These are phyloP conservation scores for Hyphodiscus sp. DNA, from an alignment of 2,329 filamentous ascomycete genomes.

Conservation along the genomic window DNA sequence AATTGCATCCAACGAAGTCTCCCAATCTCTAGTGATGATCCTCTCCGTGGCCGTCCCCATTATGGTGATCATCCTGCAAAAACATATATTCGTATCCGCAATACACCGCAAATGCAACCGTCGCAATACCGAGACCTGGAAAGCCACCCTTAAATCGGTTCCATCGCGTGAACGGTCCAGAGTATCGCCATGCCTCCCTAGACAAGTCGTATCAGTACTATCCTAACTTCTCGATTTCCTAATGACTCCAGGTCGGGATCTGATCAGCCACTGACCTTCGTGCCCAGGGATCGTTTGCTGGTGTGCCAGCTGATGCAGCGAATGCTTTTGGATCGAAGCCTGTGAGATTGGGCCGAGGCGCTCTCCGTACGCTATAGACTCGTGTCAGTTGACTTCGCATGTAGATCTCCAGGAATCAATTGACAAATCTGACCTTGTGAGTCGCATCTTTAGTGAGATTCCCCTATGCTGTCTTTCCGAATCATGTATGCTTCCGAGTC, in stretches of 20 bases:
- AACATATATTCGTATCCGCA: slow-evolving; percentile 87
- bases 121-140: slow-evolving; percentile 87
- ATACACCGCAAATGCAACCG: slow-evolving; percentile 85
- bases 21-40: slow-evolving; percentile 46
- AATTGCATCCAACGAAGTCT: slow-evolving; percentile 13
- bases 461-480: slow-evolving; percentile 1
- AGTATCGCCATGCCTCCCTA: slow-evolving; percentile 95
- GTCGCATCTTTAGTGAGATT: slow-evolving; percentile 23
- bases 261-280: slow-evolving; percentile 43
- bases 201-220: slow-evolving; percentile 51
- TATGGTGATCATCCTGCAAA: slow-evolving; percentile 63
- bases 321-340: slow-evolving; percentile 86
- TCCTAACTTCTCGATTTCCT: neutral
- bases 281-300: slow-evolving; percentile 60
- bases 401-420: slow-evolving; percentile 1
- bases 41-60: slow-evolving; percentile 46
- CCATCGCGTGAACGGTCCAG: slow-evolving; percentile 76
- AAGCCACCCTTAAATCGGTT: slow-evolving; percentile 85
- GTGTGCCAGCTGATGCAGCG: slow-evolving; percentile 60
- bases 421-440: slow-evolving; percentile 24
- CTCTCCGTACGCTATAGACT: slow-evolving; percentile 29
- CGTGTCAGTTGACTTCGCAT: slow-evolving; percentile 11
- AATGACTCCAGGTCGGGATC: neutral
- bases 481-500: neutral
- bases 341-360: slow-evolving; percentile 63